phyloP scores from a whole-genome alignment of 2,329 filamentous ascomycete species.

The Nannizziopsis arthrosporioides region DNA sequence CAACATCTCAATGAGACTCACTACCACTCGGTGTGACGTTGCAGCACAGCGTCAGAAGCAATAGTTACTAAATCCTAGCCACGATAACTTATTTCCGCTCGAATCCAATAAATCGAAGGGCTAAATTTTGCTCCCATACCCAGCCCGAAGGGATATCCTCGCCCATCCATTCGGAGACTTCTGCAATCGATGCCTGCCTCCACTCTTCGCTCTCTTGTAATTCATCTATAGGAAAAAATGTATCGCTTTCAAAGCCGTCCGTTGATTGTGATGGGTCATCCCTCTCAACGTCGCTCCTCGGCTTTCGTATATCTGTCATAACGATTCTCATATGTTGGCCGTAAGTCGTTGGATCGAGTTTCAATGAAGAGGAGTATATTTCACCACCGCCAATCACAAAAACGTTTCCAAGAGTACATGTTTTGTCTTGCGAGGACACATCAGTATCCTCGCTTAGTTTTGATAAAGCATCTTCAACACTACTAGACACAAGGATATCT shows the following conservation, averaged over 20 bases:
- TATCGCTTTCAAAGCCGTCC: slow-evolving; percentile 37
- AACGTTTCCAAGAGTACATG: slow-evolving; percentile 42
- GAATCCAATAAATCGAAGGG: slow-evolving; percentile 39
- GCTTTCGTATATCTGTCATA: slow-evolving; percentile 31
- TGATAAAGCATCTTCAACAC: slow-evolving; percentile 47
- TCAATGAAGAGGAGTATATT: slow-evolving; percentile 64
- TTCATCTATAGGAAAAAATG: slow-evolving; percentile 35
- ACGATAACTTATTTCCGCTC: slow-evolving; percentile 21
- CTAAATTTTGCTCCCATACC: slow-evolving; percentile 40
- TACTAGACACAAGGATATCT: slow-evolving; percentile 42
- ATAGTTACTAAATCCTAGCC: too few species aligned
- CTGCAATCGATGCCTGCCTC: slow-evolving; percentile 24
- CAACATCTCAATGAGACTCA: too few species aligned
- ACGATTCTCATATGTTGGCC: slow-evolving; percentile 25
- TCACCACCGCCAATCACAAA: slow-evolving; percentile 87
- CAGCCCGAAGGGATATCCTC: slow-evolving; percentile 31
- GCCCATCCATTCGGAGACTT: slow-evolving; percentile 34
- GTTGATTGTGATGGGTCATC: slow-evolving; percentile 11
- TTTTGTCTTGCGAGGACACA: slow-evolving; percentile 2
- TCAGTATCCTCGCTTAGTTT: slow-evolving; percentile 23
- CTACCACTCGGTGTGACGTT: too few species aligned
- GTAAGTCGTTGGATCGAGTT: slow-evolving; percentile 11
- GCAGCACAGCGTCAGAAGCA: too few species aligned
- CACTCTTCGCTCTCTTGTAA: slow-evolving; percentile 24
- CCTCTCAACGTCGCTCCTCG: slow-evolving; percentile 12